Base-by-base conservation (phyloP, 2,329 filamentous ascomycete species). In the Alternaria ventricosa region DNA sequence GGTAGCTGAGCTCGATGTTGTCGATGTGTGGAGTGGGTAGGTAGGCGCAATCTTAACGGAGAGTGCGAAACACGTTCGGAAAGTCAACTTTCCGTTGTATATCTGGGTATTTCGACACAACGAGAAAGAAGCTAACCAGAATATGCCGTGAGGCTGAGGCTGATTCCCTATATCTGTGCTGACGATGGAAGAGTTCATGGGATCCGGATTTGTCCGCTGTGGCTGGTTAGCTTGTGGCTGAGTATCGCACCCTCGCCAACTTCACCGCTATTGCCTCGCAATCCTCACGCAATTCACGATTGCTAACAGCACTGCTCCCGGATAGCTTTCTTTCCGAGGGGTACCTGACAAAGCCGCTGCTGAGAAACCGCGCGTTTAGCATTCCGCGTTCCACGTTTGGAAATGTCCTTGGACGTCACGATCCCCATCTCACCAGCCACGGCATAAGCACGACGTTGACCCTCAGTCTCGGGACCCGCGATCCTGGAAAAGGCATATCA, bases 1-100 rank as follows among this genome's bases (percentile, higher is more conserved):
- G 65, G 66, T 63, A 71, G 68, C 67, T 66, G 30, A 62, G 57
- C 55, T 41, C 60, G 28, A 46, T 25, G 63, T 46, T 20, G 23
- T 61, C 51, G 53, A 43, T 46, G 55, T 55, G 43, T 49, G 59
- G 22, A 28, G 64, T 44, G 46, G 47, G 20, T 53, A 20, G 33
- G 41, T 50, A 61, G 53, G 60, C 61, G 65, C 65, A 65, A 54
- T 49, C 15, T 33, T 22, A 18, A 58, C 54, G 65, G 41, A 45
- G 45, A 9, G 47, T 28, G 63, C 63, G 65, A 69, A 50, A 58
- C 47, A 50, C 45, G 41, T 54, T 66, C 70, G 72, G 73, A 54
- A 66, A 61, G 18, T 61, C 44, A 22, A 65, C 23, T 55, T 72
- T 33, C 71, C 72, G 73, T 45, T 22, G 61, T 53, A 63, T 59